Percentiles rank a stretch among this genome's conserved stretches.
These are phyloP conservation scores for Aspergillus biplanus DNA, from an alignment of 495 filamentous ascomycete genomes.

Conservation along the genomic window DNA sequence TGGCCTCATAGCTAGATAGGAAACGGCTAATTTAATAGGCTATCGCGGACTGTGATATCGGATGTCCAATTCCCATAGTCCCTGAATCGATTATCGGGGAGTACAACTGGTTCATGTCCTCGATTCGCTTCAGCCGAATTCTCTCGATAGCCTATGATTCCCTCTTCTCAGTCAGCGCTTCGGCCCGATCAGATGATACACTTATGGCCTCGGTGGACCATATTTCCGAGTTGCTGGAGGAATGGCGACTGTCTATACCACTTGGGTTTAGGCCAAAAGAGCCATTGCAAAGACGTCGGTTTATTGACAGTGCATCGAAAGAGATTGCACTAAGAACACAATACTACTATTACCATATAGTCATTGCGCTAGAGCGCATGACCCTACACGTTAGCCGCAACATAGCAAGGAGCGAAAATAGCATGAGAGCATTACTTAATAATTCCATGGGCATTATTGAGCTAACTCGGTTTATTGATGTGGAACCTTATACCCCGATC, in stretches of 20 bases:
- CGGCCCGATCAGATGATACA: conserved; percentile 22
- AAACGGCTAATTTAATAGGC: conserved; percentile 6
- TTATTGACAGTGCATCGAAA: conserved; percentile 1
- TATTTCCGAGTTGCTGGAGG: conserved; percentile 28
- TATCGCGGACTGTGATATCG: conserved; percentile 33
- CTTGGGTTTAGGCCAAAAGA: conserved; percentile 27
- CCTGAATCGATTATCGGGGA: conserved; percentile 28
- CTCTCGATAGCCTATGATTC: conserved; percentile 30
- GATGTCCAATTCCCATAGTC: conserved; percentile 30
- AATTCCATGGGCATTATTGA: conserved; percentile 26
- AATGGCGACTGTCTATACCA: conserved; percentile 35
- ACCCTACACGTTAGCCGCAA: conserved; percentile 25
- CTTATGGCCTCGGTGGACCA: conserved; percentile 24
- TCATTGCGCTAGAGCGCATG: conserved; percentile 30
- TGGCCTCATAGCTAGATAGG: background rate
- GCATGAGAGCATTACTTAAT: conserved; percentile 21
- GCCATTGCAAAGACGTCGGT: background rate
- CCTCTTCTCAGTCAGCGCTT: conserved; percentile 34
- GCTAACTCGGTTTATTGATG: conserved; percentile 31
- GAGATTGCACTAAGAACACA: conserved; percentile 10
- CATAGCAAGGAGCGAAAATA: conserved; percentile 10
- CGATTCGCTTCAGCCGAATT: conserved; percentile 30
- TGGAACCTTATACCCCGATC: conserved; percentile 29
- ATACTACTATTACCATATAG: conserved; percentile 29
- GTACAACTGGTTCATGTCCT: conserved; percentile 35